Percentiles rank a stretch among this genome's conserved stretches.
Conservation (phyloP, 345 rosid genomes). For the Gossypium bickii region DNA sequence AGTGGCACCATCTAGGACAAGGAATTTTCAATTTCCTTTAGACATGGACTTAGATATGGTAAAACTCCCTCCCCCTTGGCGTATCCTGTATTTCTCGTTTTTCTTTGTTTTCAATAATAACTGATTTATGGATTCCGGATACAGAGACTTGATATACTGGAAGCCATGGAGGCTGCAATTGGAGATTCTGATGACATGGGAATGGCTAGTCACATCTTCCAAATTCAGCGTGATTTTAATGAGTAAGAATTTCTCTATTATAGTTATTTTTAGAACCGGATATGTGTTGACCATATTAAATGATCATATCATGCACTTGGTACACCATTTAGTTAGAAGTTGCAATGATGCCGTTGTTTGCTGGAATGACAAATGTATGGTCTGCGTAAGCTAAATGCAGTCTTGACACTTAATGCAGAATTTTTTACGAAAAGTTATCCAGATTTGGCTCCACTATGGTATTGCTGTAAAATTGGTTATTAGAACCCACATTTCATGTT, state of each 20-base stretch:
- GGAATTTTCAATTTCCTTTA: constrained; percentile 58
- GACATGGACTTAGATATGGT: constrained; percentile 74
- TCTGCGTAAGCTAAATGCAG: neutral
- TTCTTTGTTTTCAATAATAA: neutral
- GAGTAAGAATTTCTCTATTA: constrained; percentile 50
- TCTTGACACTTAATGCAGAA: neutral
- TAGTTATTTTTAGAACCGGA: neutral
- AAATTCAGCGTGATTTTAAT: constrained; percentile 74
- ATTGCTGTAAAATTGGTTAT: neutral
- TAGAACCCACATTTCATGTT: neutral
- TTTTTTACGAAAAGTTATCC: too few relatives aligned
- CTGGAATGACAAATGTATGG: neutral
- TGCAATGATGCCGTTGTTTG: neutral
- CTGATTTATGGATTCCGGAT: constrained; percentile 20
- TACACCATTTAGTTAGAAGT: neutral
- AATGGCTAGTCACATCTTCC: constrained; percentile 36
- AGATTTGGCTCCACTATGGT: neutral
- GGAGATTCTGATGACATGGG: constrained; percentile 40
- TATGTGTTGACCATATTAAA: neutral
- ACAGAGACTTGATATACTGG: constrained; percentile 79
- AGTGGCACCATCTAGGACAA: constrained; percentile 32
- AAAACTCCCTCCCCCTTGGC: neutral
- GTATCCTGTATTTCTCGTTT: neutral
- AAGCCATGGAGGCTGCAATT: constrained; percentile 62
- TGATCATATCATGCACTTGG: neutral